Percentiles rank a stretch among this genome's conserved stretches.
phyloP scores from a whole-genome alignment of 2,329 filamentous ascomycete genomes.

The Paecilomyces niveus region DNA sequence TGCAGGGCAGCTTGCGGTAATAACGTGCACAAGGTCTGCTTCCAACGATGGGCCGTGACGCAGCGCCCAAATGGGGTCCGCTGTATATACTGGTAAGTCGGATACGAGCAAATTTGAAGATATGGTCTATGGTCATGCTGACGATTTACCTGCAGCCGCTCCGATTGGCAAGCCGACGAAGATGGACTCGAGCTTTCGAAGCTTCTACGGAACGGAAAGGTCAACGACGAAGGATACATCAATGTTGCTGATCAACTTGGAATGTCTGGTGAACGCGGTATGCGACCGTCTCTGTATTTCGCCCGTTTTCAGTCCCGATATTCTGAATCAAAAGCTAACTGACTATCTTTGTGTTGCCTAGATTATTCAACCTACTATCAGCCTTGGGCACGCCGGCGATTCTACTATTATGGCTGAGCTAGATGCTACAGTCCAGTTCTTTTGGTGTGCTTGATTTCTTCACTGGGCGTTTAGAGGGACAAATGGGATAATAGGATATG shows the following conservation, averaged over 20 bases:
- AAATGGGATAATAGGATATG: not conserved
- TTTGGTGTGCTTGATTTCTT: not conserved
- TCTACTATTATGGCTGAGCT: not conserved
- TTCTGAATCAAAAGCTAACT: constrained; percentile 1
- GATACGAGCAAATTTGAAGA: not conserved
- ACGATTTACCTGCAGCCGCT: constrained; percentile 22
- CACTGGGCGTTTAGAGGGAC: not conserved
- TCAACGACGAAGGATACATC: constrained; percentile 35
- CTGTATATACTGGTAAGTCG: constrained; percentile 40
- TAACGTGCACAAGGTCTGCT: constrained; percentile 54
- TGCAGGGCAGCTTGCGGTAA: constrained; percentile 57
- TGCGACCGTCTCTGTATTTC: constrained; percentile 15
- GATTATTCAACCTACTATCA: constrained; percentile 38
- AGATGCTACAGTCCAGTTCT: not conserved
- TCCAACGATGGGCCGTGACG: constrained; percentile 45
- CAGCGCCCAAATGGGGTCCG: constrained; percentile 24
- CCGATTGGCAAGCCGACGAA: constrained; percentile 31
- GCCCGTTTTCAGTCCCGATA: constrained; percentile 2
- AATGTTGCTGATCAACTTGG: constrained; percentile 39
- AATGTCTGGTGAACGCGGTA: constrained; percentile 32
- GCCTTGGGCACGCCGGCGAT: constrained; percentile 23
- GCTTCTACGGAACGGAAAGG: constrained; percentile 20
- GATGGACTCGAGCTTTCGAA: constrained; percentile 21
- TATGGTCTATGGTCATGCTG: not conserved
- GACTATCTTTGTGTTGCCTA: constrained; percentile 5